These are phyloP conservation scores for Syzygium jambos DNA, from an alignment of 345 rosid genomes.

Conservation along the genomic window DNA sequence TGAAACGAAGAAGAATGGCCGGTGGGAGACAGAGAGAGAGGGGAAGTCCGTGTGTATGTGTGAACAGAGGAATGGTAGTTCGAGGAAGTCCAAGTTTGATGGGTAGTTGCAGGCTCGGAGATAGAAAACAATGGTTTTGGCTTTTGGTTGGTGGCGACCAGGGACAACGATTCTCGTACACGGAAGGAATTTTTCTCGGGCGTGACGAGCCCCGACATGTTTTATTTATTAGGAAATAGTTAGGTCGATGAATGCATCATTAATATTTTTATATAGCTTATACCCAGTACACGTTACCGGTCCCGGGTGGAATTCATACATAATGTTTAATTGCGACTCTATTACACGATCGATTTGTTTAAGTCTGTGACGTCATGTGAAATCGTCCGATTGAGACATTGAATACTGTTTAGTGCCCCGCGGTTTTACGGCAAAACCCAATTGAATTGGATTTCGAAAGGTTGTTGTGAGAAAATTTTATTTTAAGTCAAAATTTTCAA, in stretches of 20 bases:
- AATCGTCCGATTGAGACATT: neutral
- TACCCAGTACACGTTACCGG: neutral
- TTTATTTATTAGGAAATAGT: neutral
- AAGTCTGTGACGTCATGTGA: neutral
- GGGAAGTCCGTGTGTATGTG: neutral
- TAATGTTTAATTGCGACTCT: neutral
- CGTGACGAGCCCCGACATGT: neutral
- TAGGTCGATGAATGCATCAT: neutral
- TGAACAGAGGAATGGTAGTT: constrained; percentile 40
- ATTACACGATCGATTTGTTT: neutral
- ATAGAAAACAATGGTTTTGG: neutral
- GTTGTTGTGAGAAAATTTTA: neutral
- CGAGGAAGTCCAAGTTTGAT: constrained; percentile 32
- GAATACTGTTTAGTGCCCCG: neutral
- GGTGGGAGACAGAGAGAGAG: neutral
- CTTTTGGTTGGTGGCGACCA: neutral
- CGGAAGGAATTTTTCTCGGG: neutral
- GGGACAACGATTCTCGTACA: neutral
- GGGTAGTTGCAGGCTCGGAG: constrained; percentile 23
- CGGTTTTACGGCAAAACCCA: neutral
- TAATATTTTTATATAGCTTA: neutral
- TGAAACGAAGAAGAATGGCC: neutral
- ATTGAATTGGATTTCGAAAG: neutral
- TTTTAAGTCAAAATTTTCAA: neutral
- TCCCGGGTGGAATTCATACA: neutral